phyloP scores from a whole-genome alignment of 176 grass and related monocot species.

The Tillandsia fasciculata region DNA sequence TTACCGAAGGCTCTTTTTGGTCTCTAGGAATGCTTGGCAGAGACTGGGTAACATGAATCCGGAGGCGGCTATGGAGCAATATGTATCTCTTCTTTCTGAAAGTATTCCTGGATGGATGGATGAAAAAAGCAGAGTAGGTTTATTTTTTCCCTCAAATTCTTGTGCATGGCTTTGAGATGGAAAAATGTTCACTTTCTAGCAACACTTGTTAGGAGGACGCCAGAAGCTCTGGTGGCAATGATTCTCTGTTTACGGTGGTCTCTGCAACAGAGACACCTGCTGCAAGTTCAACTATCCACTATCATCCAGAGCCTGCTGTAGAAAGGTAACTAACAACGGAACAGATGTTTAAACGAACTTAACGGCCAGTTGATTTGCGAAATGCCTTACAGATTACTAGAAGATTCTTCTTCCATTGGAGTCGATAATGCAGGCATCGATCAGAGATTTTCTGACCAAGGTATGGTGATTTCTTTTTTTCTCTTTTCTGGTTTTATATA shows the following conservation, averaged over 20 bases:
- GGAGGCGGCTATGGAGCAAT: slow-evolving; percentile 75
- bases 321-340: slow-evolving; percentile 1
- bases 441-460: slow-evolving; percentile 11
- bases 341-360: neutral
- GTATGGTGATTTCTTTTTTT: neutral
- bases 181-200: neutral
- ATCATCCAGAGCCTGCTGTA: neutral
- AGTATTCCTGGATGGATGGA: slow-evolving; percentile 51
- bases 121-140: slow-evolving; percentile 27
- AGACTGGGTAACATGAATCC: slow-evolving; percentile 67
- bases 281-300: slow-evolving; percentile 4
- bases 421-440: neutral
- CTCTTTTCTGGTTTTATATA: neutral
- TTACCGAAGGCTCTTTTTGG: slow-evolving; percentile 5
- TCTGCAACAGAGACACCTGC: neutral
- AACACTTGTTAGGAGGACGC: slow-evolving; percentile 4
- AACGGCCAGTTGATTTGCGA: neutral
- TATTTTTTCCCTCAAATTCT: neutral
- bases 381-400: slow-evolving; percentile 1
- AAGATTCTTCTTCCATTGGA: slow-evolving; percentile 13
- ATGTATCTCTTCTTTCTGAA: slow-evolving; percentile 58
- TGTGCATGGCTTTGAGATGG: neutral
- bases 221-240: neutral
- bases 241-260: neutral
- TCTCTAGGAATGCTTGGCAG: slow-evolving; percentile 60